phyloP scores from a whole-genome alignment of 2,329 filamentous ascomycete species.

The Rutstroemia sp. region DNA sequence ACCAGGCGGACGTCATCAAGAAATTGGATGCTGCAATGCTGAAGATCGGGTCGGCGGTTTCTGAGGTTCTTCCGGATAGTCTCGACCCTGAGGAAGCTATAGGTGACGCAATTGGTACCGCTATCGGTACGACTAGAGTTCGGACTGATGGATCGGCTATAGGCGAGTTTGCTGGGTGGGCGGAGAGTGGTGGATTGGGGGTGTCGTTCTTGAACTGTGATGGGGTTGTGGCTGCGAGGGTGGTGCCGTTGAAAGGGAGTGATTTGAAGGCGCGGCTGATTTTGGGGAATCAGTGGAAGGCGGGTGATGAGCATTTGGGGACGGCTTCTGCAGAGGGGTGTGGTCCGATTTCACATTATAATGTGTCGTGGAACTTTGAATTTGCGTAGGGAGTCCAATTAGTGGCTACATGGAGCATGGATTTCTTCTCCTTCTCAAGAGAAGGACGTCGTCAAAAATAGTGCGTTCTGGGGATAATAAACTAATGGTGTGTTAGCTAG shows the following conservation, averaged over 20 bases:
- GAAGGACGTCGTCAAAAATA: too few species aligned
- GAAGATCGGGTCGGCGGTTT: neutral
- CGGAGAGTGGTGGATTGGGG: neutral
- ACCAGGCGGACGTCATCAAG: neutral
- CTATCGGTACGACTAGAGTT: neutral
- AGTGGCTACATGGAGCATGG: too few species aligned
- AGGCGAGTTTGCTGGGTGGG: neutral
- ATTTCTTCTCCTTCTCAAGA: too few species aligned
- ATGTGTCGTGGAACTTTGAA: slow-evolving; percentile 1
- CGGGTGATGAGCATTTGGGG: neutral
- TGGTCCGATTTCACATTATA: neutral
- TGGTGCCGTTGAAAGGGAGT: neutral
- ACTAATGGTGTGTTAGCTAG: too few species aligned
- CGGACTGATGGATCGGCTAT: neutral
- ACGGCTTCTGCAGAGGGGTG: neutral
- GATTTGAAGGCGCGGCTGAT: neutral
- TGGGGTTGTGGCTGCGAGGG: neutral
- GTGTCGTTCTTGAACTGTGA: slow-evolving; percentile 5
- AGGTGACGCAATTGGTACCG: slow-evolving; percentile 1
- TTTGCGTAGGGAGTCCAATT: neutral
- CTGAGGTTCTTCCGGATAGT: neutral
- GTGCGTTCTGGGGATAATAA: too few species aligned
- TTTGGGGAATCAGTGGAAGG: neutral
- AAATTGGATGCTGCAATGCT: neutral
- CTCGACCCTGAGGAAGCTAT: neutral